Conservation (phyloP, 192 early-diverging fungal genomes). For the Coemansia sp. region DNA sequence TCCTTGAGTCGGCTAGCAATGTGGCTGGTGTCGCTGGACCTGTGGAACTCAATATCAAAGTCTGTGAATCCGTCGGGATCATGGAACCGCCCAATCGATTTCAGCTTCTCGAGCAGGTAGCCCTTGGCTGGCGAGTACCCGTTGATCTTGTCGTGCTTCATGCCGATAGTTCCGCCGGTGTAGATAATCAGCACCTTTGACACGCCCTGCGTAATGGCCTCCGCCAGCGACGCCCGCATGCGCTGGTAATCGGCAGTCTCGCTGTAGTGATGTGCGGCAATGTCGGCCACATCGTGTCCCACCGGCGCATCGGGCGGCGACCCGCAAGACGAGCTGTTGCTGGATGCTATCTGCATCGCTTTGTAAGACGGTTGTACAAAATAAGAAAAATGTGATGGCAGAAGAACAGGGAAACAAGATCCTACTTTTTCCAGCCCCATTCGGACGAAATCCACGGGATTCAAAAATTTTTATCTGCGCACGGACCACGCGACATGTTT, state of each 20-base stretch:
- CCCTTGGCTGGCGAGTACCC: slow-evolving; percentile 77
- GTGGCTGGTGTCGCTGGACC: slow-evolving; percentile 15
- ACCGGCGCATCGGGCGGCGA: neutral
- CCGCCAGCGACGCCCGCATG: slow-evolving; percentile 52
- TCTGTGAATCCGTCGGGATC: slow-evolving; percentile 54
- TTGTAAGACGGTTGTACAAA: too few relatives aligned
- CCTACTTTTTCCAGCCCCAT: too few relatives aligned
- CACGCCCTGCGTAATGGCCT: slow-evolving; percentile 66
- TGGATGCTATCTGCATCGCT: neutral
- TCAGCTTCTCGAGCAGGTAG: slow-evolving; percentile 75
- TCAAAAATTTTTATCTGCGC: too few relatives aligned
- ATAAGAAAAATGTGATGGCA: neutral
- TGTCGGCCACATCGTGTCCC: slow-evolving; percentile 8
- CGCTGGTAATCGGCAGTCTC: slow-evolving; percentile 54
- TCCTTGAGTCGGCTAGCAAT: neutral
- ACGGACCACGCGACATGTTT: too few relatives aligned
- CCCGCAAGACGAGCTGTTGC: neutral
- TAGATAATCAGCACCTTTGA: slow-evolving; percentile 86
- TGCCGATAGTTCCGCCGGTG: slow-evolving; percentile 94
- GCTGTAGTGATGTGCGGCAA: slow-evolving; percentile 45
- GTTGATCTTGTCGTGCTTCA: slow-evolving; percentile 66
- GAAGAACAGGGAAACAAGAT: too few relatives aligned
- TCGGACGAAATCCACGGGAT: too few relatives aligned
- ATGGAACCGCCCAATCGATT: slow-evolving; percentile 77
- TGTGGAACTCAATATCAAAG: slow-evolving; percentile 50